A percentile compares a stretch with the other conserved stretches of the same genome.
Conservation (phyloP, 805 yeast genomes). For the Metschnikowia picachoensis region DNA sequence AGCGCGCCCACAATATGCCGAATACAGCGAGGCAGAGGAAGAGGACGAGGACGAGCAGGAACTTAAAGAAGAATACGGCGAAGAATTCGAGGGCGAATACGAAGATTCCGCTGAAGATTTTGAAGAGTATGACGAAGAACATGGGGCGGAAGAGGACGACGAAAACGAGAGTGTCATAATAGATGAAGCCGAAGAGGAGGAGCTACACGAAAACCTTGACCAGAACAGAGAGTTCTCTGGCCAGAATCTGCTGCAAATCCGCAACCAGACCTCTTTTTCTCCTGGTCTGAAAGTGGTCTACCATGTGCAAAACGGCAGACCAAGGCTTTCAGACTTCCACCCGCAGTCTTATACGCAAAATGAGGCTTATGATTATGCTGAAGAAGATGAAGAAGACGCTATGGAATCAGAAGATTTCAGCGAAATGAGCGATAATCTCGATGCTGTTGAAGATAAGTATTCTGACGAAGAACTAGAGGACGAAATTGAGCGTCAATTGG, state of each 20-base stretch:
- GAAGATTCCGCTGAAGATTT: slow-evolving; percentile 6
- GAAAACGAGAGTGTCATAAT: slow-evolving; percentile 3
- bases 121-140: slow-evolving; percentile 1
- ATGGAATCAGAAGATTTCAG: slow-evolving; percentile 5
- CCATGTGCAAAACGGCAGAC: slow-evolving; percentile 1
- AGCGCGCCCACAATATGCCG: not conserved
- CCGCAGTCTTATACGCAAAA: not conserved
- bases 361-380: not conserved
- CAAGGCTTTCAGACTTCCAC: slow-evolving; percentile 2
- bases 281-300: not conserved
- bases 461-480: slow-evolving; percentile 4
- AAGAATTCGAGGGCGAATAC: not conserved
- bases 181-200: slow-evolving; percentile 2
- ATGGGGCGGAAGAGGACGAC: slow-evolving; percentile 5
- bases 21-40: not conserved
- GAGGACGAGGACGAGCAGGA: not conserved
- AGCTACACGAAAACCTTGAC: not conserved
- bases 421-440: slow-evolving; percentile 5
- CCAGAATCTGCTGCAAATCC: too few relatives aligned
- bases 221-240: too few relatives aligned
- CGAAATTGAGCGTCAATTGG: slow-evolving; percentile 5
- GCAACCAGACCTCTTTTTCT: too few relatives aligned
- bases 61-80: not conserved
- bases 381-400: not conserved
- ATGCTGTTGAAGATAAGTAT: slow-evolving; percentile 3